Evolutionary conservation across 2,329 filamentous ascomycete genomes (phyloP).

Genomic region (Sordariomycetes sp.): DNA sequence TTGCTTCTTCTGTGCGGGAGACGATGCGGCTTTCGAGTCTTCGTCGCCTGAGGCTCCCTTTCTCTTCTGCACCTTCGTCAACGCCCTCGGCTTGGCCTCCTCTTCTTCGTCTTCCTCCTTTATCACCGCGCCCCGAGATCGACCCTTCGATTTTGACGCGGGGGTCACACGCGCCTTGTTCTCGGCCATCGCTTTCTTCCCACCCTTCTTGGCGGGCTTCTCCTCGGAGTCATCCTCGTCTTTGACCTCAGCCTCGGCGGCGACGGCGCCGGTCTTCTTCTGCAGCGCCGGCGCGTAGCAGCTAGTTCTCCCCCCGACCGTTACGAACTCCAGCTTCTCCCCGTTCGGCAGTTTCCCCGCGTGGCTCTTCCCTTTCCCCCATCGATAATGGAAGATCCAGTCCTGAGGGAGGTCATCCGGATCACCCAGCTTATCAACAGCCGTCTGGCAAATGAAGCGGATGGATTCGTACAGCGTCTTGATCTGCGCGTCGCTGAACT

Average conservation of each 20-base stretch:
- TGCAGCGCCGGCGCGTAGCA: conserved; percentile 79
- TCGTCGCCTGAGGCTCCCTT: neutral
- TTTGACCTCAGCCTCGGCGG: conserved; percentile 7
- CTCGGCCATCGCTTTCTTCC: conserved; percentile 15
- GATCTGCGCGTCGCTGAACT: conserved; percentile 63
- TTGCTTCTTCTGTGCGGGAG: conserved; percentile 2
- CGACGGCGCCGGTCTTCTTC: conserved; percentile 51
- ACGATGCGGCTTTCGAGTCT: neutral
- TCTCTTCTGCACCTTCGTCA: neutral
- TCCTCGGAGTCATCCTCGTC: conserved; percentile 16
- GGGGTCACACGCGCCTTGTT: conserved; percentile 12
- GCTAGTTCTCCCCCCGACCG: conserved; percentile 83
- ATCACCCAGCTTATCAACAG: conserved; percentile 70
- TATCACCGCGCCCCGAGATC: conserved; percentile 12
- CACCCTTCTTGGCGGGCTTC: conserved; percentile 14
- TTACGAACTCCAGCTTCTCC: conserved; percentile 75
- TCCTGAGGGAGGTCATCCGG: conserved; percentile 72
- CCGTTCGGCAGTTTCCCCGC: conserved; percentile 66
- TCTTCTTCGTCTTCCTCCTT: conserved; percentile 9
- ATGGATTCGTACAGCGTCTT: conserved; percentile 61
- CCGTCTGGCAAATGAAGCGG: conserved; percentile 67
- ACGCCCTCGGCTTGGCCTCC: neutral
- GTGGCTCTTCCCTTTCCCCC: conserved; percentile 80
- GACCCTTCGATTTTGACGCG: conserved; percentile 5
- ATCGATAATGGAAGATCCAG: conserved; percentile 83